A percentile compares a stretch with the other conserved stretches of the same genome.
Evolutionary conservation across 495 filamentous ascomycete genomes (phyloP).

Genomic region (Chaetomium fimeti): DNA sequence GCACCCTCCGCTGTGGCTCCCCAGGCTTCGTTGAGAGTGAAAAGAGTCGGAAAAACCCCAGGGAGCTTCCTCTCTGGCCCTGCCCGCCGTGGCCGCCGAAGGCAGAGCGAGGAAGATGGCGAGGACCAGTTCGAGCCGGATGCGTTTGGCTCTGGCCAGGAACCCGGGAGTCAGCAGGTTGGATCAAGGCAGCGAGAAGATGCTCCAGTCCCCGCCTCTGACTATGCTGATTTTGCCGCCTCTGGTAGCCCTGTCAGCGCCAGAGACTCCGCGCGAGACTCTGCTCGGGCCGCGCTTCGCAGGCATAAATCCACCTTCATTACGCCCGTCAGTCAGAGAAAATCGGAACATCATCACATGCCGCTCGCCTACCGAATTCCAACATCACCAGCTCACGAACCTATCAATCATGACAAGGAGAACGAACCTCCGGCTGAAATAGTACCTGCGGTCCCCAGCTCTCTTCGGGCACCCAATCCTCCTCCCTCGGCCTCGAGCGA

Average conservation of each 20-base stretch:
- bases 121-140: conserved; percentile 42
- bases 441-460: neutral
- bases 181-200: conserved; percentile 34
- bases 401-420: conserved; percentile 69
- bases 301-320: conserved; percentile 29
- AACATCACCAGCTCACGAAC: conserved; percentile 54
- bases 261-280: conserved; percentile 38
- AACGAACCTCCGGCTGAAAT: conserved; percentile 61
- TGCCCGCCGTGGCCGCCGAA: conserved; percentile 66
- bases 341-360: conserved; percentile 20
- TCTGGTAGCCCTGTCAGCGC: conserved; percentile 49
- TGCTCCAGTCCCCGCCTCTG: conserved; percentile 39
- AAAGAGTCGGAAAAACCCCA: conserved; percentile 66
- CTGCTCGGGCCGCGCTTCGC: conserved; percentile 36
- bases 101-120: conserved; percentile 72
- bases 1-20: conserved; percentile 54
- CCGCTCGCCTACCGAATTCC: conserved; percentile 61
- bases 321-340: conserved; percentile 15
- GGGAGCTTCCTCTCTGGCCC: conserved; percentile 74
- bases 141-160: conserved; percentile 36
- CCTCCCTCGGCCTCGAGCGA: conserved; percentile 52
- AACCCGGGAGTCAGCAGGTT: conserved; percentile 39
- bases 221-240: conserved; percentile 41
- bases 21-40: conserved; percentile 70
- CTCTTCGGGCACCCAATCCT: neutral